Percentiles rank a stretch among this genome's conserved stretches.
These are phyloP conservation scores for Zizania latifolia DNA, from an alignment of 176 grass and related monocot genomes.

Conservation along the genomic window DNA sequence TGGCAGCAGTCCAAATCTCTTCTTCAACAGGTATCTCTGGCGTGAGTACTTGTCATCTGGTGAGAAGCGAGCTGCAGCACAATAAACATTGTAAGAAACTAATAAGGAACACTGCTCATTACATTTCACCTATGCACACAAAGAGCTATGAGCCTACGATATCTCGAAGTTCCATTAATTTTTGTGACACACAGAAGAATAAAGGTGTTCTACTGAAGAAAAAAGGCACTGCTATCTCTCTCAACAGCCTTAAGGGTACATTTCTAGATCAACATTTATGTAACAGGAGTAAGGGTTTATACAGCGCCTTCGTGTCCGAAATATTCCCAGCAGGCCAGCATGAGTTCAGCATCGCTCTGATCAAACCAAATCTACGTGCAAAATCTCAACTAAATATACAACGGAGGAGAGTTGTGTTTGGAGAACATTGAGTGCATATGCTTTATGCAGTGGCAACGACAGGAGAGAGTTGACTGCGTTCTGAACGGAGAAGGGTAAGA, in stretches of 20 bases:
- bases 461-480: too few species aligned
- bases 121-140: background rate
- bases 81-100: background rate
- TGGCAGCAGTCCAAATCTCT: slow-evolving; percentile 83
- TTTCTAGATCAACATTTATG: background rate
- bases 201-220: background rate
- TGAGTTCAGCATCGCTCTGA: background rate
- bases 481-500: too few species aligned
- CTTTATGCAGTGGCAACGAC: too few species aligned
- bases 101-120: background rate
- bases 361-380: background rate
- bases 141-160: background rate
- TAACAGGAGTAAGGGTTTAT: slow-evolving; percentile 1
- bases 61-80: slow-evolving; percentile 77
- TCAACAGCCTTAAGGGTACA: background rate
- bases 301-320: background rate
- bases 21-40: slow-evolving; percentile 78
- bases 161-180: background rate
- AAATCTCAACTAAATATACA: background rate
- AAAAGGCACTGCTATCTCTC: background rate
- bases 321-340: background rate
- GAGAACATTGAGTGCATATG: too few species aligned
- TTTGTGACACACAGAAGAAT: background rate
- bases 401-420: too few species aligned
- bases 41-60: slow-evolving; percentile 76